Evolutionary conservation across 495 filamentous ascomycete genomes (phyloP), one percentile per base, ranked within the genome.

Genomic region (Barbatosphaeria neglecta): DNA sequence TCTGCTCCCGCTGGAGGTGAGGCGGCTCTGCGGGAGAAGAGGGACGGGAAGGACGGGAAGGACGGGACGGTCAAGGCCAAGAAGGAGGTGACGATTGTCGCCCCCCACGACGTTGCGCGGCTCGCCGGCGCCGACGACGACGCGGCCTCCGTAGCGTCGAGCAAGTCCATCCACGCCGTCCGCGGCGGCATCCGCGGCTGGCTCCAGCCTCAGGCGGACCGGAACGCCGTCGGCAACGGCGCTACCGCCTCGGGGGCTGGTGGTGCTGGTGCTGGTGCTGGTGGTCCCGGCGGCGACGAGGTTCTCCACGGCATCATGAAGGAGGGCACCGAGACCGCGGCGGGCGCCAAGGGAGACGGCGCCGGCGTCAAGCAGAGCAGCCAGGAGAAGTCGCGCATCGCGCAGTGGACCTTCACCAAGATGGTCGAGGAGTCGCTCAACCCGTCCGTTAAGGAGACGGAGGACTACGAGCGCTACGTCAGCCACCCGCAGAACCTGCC

Each of bases 391-490:
- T 75, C 76, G 2, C 80, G 80, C 43, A 76, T 81, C 6, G 80
- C 84, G 3, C 86, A 92, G 57, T 86, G 83, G 84, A 90, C 90
- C 0, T 80, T 96, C 35, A 80, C 81, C n/a, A 83, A 93, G 55
- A 77, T 95, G 24, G 81, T 92, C 17, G 67, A 76, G 20, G 82
- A 87, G 56, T 84, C 82, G 10, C 72, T 96, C 19, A 84, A 88
- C 54, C 89, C 89, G 9, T 76, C 76, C 10, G 86, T 96, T 48
- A 81, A 72, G 23, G 93, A 97, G 61, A 76, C 80, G 6, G 82
- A 83, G 19, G 92, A 96, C 56, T 97, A 97, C 63, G 68, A 81
- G 24, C 78, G 83, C n/a, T 96, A 97, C 64, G 81, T 97, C 61
- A 79, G 78, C 43, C 92, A 97, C 61, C 90, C 92, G 7, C 81